Evolutionary conservation across 441 rosid genomes (phyloP).

Genomic region (Theobroma grandiflorum): DNA sequence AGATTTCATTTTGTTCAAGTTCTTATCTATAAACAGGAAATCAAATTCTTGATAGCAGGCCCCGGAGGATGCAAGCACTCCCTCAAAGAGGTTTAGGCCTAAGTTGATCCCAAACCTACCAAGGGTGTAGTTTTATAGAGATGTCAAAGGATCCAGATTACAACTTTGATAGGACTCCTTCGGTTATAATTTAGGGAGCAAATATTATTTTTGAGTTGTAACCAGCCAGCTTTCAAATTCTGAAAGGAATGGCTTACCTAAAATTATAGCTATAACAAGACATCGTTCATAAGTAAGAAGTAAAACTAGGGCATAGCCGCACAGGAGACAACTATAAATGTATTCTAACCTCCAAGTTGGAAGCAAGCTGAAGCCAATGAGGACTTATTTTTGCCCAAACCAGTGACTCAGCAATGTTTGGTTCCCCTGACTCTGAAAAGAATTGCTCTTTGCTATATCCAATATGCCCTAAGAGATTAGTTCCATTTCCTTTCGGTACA

Average conservation of each 20-base stretch:
- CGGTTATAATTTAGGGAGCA: too few relatives aligned
- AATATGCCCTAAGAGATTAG: conserved; percentile 47
- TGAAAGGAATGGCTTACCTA: not conserved
- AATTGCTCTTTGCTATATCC: conserved; percentile 45
- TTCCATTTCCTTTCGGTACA: conserved; percentile 42
- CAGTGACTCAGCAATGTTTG: conserved; percentile 36
- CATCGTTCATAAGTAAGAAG: not conserved
- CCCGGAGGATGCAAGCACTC: too few relatives aligned
- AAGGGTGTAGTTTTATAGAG: too few relatives aligned
- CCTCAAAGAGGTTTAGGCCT: too few relatives aligned
- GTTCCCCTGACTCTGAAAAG: conserved; percentile 38
- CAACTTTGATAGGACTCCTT: too few relatives aligned
- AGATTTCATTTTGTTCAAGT: too few relatives aligned
- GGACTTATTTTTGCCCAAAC: conserved; percentile 41
- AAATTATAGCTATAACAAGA: not conserved
- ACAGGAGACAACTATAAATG: not conserved
- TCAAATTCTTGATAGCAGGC: not conserved
- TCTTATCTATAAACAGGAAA: not conserved
- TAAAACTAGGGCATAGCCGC: too few relatives aligned
- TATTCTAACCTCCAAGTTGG: conserved; percentile 30
- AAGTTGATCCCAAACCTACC: too few relatives aligned
- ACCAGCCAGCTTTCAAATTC: too few relatives aligned
- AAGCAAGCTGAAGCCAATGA: conserved; percentile 45
- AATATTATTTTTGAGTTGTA: too few relatives aligned
- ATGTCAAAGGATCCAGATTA: too few relatives aligned